Base-by-base conservation (phyloP, 176 grass and related monocot species). In the Carex myosuroides region DNA sequence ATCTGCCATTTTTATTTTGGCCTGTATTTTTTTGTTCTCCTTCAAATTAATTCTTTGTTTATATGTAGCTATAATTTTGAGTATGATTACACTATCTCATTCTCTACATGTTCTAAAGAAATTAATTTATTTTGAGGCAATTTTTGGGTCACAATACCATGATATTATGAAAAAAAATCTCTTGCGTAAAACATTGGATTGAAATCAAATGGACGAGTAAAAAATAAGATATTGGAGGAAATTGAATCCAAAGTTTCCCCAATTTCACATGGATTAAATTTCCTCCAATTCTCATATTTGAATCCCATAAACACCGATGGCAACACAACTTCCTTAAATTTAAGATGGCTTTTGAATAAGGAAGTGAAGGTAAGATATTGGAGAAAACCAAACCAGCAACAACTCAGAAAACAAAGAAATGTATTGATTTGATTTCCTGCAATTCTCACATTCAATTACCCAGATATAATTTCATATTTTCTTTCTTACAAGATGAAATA, bases 11-110 rank as follows among this genome's bases (percentile, higher is more conserved):
- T 80, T 80, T 20, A 60, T 80, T 80, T 60, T 80, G 24, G 77
- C 77, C 60, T 80, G 77, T 80, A 16, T n/a, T 80, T 35, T 35
- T 80, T 32, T 80, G 75, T 80, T 80, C 77, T 56, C 77, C 77
- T 60, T 80, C 54, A 71, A 71, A 17, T 17, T 55, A 58, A 39
- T 39, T 39, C 37, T 39, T 79, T 58, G 11, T 55, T 79, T 79
- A 6, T 58, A 32, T 30, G 29, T 41, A 41, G 39, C 39, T 26
- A 54, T n/a, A 39, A 73, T 48, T 21, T 50, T 65, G 22, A 65
- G 39, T 48, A 22, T 73, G 8, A 22, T 73, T 22, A 48, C 0
- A 48, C 30, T 73, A 8, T 5, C 8, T 50, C 2, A 12, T 21
- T n/a, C 30, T 50, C 7, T 73, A 46, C 1, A 21, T 50, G 41